A percentile compares a stretch with the other conserved stretches of the same genome.
phyloP scores from a whole-genome alignment of 129 eudicot species.

The Pseudognaphalium luteoalbum region DNA sequence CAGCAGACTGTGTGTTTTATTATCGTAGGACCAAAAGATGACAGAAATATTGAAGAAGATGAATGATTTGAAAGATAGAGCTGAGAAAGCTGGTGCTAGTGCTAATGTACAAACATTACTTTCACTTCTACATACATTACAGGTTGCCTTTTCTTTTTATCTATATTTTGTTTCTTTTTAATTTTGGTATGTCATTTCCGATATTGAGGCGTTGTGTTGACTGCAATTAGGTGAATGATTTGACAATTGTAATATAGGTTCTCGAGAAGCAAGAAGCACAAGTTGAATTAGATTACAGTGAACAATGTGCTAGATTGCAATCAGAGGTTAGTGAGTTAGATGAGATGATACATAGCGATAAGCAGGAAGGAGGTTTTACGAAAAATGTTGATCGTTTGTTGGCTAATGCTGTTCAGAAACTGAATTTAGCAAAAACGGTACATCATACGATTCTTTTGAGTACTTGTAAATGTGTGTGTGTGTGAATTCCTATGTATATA shows the following conservation, averaged over 20 bases:
- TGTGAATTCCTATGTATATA: not conserved
- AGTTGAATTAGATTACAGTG: constrained; percentile 30
- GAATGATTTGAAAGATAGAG: constrained; percentile 32
- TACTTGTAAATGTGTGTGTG: not conserved
- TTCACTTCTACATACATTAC: constrained; percentile 40
- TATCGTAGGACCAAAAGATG: constrained; percentile 33
- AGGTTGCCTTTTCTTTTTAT: constrained; percentile 34
- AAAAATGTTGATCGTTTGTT: constrained; percentile 32
- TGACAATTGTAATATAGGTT: constrained; percentile 37
- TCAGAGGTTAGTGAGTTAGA: constrained; percentile 52
- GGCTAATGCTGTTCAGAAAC: constrained; percentile 39
- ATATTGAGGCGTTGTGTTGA: constrained; percentile 4
- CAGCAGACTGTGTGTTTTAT: too few relatives aligned
- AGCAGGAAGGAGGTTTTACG: constrained; percentile 22
- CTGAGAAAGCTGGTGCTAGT: constrained; percentile 32
- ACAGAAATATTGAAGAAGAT: constrained; percentile 37
- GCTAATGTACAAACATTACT: constrained; percentile 36
- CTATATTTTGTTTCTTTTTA: not conserved
- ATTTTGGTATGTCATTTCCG: not conserved
- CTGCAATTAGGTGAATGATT: not conserved
- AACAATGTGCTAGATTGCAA: constrained; percentile 38
- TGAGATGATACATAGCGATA: constrained; percentile 29
- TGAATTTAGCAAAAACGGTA: constrained; percentile 61
- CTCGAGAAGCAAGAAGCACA: constrained; percentile 52
- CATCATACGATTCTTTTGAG: constrained; percentile 1